Conservation (phyloP, 2,329 filamentous ascomycete genomes). For the Penicillium paneum region DNA sequence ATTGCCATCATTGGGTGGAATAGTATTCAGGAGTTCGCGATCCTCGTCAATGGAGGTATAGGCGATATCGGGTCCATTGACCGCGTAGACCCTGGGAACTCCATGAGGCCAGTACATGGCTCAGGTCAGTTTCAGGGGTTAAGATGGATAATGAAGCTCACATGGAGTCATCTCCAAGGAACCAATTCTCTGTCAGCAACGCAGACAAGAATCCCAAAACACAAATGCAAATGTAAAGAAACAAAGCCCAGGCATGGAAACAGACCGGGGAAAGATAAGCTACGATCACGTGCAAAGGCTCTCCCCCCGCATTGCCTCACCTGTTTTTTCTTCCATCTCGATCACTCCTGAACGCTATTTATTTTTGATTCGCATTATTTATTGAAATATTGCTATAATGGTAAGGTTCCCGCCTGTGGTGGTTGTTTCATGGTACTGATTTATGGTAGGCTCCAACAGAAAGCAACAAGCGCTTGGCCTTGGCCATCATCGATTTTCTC, state of each 20-base stretch:
- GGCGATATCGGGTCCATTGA: conserved; percentile 44
- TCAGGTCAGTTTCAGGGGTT: conserved; percentile 27
- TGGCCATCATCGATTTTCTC: conserved; percentile 96
- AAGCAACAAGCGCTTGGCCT: conserved; percentile 82
- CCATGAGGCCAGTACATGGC: conserved; percentile 52
- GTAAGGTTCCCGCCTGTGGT: conserved; percentile 9
- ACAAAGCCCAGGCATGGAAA: conserved; percentile 5
- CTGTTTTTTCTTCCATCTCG: conserved; percentile 7
- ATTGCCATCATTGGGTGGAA: conserved; percentile 21
- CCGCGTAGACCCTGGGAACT: conserved; percentile 49
- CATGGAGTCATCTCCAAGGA: conserved; percentile 39
- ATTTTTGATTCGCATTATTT: background rate
- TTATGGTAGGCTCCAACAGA: conserved; percentile 43
- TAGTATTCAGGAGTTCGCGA: conserved; percentile 16
- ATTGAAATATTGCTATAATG: conserved; percentile 15
- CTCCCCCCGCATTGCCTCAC: conserved; percentile 22
- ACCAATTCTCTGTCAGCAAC: conserved; percentile 2
- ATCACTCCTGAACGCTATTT: conserved; percentile 11
- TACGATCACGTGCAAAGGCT: conserved; percentile 23
- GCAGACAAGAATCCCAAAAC: background rate
- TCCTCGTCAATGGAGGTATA: conserved; percentile 26
- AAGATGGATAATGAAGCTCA: conserved; percentile 30
- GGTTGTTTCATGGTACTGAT: background rate
- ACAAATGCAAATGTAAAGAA: background rate
- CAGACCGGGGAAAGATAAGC: conserved; percentile 18